Evolutionary conservation across 139 green algal species (phyloP), one percentile per base, ranked within the genome.

Genomic region (Mesostigma viride): DNA sequence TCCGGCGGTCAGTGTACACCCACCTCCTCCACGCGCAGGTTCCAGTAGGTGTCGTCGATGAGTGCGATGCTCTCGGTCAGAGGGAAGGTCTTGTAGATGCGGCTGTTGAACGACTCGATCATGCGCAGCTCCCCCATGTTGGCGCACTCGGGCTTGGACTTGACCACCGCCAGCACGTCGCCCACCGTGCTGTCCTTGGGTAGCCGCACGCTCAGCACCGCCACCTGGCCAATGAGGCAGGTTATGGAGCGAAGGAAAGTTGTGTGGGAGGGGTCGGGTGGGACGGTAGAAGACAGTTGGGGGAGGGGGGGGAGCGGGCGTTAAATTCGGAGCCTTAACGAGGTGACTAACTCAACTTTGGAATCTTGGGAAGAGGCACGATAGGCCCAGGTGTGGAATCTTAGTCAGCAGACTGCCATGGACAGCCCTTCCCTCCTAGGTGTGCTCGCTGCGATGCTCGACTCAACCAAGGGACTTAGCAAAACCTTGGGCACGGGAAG

Each of bases 41-140:
- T 79, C 87, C 86, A 94, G 83, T 95, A 94, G 56, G 64, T 47
- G 35, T 89, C 88, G 65, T 89, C 88, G 64, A 95, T 78, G 26
- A 24, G 44, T 24, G 74, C 79, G 0, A 95, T 74, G 4, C 65
- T 64, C 26, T 91, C 81, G 4, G 47, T 46, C 2, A 57, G 31
- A 1, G 78, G 57, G 45, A 84, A 76, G 45, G 32, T 85, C 84
- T 92, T 94, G 81, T 83, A 91, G 45, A 96, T 87, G 35, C 84
- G 86, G 64, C 56, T 66, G 56, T 80, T 65, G 36, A 81, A 87
- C 8, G 96, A 58, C 72, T 96, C 87, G 65, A 97, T 60, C 48
- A 97, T 69, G 30, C 91, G 83, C 71, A 97, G 75, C 36, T 72
- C 57, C 24, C 40, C 14, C 40, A 53, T 53, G 40, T 14, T 24